Conservation (phyloP, 177 flowering plant species). For the Vitis hybrid region DNA sequence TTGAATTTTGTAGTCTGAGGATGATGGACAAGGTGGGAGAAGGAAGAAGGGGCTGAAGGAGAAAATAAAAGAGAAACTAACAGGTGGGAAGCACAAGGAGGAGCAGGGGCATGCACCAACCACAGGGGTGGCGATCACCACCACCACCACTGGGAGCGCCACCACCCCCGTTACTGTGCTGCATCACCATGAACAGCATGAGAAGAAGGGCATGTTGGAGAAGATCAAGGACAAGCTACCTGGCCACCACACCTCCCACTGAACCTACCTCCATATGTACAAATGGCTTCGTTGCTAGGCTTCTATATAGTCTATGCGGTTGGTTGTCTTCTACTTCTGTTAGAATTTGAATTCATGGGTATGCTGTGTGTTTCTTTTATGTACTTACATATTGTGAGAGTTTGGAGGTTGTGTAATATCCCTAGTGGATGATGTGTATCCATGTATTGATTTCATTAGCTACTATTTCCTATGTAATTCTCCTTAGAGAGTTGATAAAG, state of each 20-base stretch:
- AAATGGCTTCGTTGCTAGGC: not conserved
- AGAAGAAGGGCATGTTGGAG: slow-evolving; percentile 52
- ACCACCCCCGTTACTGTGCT: not conserved
- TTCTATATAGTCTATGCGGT: not conserved
- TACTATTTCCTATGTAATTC: too few relatives aligned
- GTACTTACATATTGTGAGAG: too few relatives aligned
- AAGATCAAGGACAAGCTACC: slow-evolving; percentile 55
- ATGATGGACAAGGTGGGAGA: slow-evolving; percentile 58
- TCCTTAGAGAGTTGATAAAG: too few relatives aligned
- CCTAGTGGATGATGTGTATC: too few relatives aligned
- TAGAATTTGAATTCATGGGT: too few relatives aligned
- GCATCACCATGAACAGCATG: slow-evolving; percentile 21
- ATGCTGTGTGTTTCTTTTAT: too few relatives aligned
- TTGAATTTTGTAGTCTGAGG: slow-evolving; percentile 36
- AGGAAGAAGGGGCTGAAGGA: slow-evolving; percentile 48
- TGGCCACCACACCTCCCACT: slow-evolving; percentile 29
- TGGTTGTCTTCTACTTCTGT: too few relatives aligned
- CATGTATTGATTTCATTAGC: too few relatives aligned
- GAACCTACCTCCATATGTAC: not conserved
- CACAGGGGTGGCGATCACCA: not conserved
- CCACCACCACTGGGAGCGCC: slow-evolving; percentile 6
- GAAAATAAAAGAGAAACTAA: slow-evolving; percentile 45
- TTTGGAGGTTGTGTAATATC: too few relatives aligned
- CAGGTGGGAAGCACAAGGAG: slow-evolving; percentile 28
- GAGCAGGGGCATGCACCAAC: slow-evolving; percentile 7